A percentile compares a stretch with the other conserved stretches of the same genome.
These are phyloP conservation scores for Chlorophyllum brunneum DNA, from an alignment of 768 basidiomycete genomes.

Conservation along the genomic window DNA sequence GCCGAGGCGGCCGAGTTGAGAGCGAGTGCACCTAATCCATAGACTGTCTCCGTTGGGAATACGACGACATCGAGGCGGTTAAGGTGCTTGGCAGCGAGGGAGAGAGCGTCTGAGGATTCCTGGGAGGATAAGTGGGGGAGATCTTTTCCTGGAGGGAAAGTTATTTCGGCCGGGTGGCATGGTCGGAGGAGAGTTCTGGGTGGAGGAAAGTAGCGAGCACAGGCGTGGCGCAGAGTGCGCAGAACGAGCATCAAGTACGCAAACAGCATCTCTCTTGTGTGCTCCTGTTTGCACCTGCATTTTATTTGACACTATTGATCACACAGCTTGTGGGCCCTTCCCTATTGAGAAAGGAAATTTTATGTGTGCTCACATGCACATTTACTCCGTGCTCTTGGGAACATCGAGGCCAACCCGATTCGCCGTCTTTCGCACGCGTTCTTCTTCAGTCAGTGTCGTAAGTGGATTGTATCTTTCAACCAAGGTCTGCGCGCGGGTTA, in stretches of 20 bases:
- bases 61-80: constrained; percentile 57
- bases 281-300: constrained; percentile 2
- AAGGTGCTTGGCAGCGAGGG: constrained; percentile 53
- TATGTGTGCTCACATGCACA: too few species aligned
- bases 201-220: constrained; percentile 21
- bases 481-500: constrained; percentile 47
- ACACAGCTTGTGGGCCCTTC: too few species aligned
- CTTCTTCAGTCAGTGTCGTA: constrained; percentile 72
- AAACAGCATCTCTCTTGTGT: constrained; percentile 8
- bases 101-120: constrained; percentile 51
- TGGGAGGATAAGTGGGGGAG: constrained; percentile 45
- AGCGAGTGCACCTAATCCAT: constrained; percentile 92
- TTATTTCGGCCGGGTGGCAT: constrained; percentile 62
- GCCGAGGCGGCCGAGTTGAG: constrained; percentile 57
- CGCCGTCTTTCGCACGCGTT: constrained; percentile 81
- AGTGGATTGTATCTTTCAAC: constrained; percentile 88
- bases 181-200: constrained; percentile 41
- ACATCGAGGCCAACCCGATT: constrained; percentile 84
- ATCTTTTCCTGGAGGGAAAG: constrained; percentile 44
- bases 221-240: constrained; percentile 27
- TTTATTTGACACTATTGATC: background rate
- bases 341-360: too few species aligned
- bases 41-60: constrained; percentile 97
- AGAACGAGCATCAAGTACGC: constrained; percentile 24
- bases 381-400: constrained; percentile 36